A percentile compares a stretch with the other conserved stretches of the same genome.
Conservation (phyloP, 2,329 filamentous ascomycete genomes). For the Didymosphaeria variabile region DNA sequence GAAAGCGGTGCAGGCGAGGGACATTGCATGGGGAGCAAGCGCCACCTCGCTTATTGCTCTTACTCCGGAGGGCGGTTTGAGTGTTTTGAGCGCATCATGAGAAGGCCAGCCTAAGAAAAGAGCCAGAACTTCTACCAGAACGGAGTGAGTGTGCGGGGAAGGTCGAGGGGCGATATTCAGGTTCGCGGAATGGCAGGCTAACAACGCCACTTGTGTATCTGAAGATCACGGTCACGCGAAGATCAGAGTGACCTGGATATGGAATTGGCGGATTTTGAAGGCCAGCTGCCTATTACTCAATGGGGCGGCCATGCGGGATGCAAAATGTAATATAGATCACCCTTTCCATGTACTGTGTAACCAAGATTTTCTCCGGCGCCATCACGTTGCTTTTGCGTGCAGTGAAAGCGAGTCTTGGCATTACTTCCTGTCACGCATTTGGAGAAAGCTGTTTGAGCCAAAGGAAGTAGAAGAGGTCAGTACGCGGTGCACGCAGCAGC, state of each 20-base stretch:
- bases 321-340: conserved; percentile 35
- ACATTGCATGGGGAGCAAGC: conserved; percentile 78
- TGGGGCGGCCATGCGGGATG: conserved; percentile 21
- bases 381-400: conserved; percentile 21
- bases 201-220: conserved; percentile 19
- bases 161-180: conserved; percentile 2
- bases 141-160: conserved; percentile 9
- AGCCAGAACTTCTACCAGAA: not conserved
- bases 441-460: not conserved
- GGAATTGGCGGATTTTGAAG: conserved; percentile 6
- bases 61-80: conserved; percentile 78
- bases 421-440: not conserved
- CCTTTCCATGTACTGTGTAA: conserved; percentile 23
- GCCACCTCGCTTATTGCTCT: conserved; percentile 79
- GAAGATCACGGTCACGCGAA: conserved; percentile 3
- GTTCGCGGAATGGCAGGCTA: conserved; percentile 10
- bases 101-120: not conserved
- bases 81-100: conserved; percentile 65
- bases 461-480: not conserved
- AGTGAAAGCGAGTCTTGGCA: conserved; percentile 14
- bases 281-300: conserved; percentile 9
- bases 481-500: conserved; percentile 2
- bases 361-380: conserved; percentile 19
- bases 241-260: conserved; percentile 7
- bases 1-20: conserved; percentile 75